Evolutionary conservation across 768 basidiomycete species (phyloP).

Genomic region (Pholiota conissans): DNA sequence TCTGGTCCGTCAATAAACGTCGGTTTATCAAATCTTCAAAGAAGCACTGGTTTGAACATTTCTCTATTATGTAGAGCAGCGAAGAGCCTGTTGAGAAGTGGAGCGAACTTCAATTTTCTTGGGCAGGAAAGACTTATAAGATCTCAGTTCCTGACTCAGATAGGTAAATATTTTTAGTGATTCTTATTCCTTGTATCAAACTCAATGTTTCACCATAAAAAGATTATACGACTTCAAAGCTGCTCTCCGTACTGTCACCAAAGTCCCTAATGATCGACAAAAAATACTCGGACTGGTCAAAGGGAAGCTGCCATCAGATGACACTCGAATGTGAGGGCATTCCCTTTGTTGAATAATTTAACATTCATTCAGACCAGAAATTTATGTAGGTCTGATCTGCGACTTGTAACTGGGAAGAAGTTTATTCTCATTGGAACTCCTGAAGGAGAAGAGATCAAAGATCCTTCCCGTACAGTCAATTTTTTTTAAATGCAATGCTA

Average conservation of each 20-base stretch:
- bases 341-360: slow-evolving; percentile 16
- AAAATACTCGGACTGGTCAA: slow-evolving; percentile 87
- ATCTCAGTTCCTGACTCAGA: slow-evolving; percentile 77
- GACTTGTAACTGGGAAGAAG: slow-evolving; percentile 61
- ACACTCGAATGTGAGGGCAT: slow-evolving; percentile 57
- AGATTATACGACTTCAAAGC: slow-evolving; percentile 84
- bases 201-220: slow-evolving; percentile 9
- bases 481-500: neutral
- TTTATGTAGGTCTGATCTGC: slow-evolving; percentile 52
- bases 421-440: slow-evolving; percentile 89
- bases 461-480: slow-evolving; percentile 55
- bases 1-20: neutral
- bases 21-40: neutral
- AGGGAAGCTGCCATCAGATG: slow-evolving; percentile 78
- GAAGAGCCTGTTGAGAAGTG: slow-evolving; percentile 42
- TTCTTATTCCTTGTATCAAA: neutral
- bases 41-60: neutral
- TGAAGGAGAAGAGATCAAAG: slow-evolving; percentile 82
- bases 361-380: slow-evolving; percentile 4
- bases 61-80: slow-evolving; percentile 3
- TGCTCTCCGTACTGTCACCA: slow-evolving; percentile 64
- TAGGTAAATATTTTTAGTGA: slow-evolving; percentile 46
- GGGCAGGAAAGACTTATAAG: slow-evolving; percentile 68
- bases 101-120: slow-evolving; percentile 67
- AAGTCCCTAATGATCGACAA: slow-evolving; percentile 81